Base-by-base conservation (phyloP, 345 rosid species). In the Populus tremula region DNA sequence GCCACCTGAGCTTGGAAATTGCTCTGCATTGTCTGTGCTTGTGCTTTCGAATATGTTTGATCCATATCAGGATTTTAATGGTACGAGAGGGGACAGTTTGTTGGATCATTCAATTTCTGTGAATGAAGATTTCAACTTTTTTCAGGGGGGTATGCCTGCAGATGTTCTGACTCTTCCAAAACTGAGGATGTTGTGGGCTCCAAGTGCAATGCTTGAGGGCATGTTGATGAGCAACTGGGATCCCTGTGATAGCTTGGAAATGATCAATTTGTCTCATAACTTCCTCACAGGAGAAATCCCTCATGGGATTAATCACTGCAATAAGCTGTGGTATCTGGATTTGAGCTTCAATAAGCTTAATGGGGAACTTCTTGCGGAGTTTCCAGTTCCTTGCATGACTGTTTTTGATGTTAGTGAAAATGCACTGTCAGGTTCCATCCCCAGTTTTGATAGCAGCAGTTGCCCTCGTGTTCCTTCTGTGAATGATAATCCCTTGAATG, bases 141-240 rank as follows among this genome's bases (percentile, higher is more conserved):
- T 81, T 70, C 92, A 91, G 82, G 98, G 97, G 29, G 91, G 80
- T 63, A 79, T 94, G 69, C 95, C 97, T 0, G 85, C 41, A 66
- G 90, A 79, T 64, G 83, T 94, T 78, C 72, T 90, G 63, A 84
- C 76, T 69, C 94, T 94, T 82, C 91, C 92, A 0, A 89, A 87
- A 69, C 87, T 94, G 76, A 87, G 84, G 87, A 86, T 94, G 71
- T 80, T 94, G 85, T 94, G 98, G 98, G 93, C 90, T 29, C 98
- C 97, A 20, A 84, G 93, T 82, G 90, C 93, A 77, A 90, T 87
- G 2, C 82, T 94, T 21, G 92, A 87, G 80, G 97, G 94, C 72
- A 78, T 74, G 17, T 80, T 93, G 75, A 93, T 89, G 1, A 81
- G 82, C 35, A 83, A 86, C 79, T 91, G 97, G 97, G 97, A 91